Evolutionary conservation across 352 stramenopile genomes (phyloP), one percentile per base, ranked within the genome.

Genomic region (Hyaloperonospora arabidopsidis): DNA sequence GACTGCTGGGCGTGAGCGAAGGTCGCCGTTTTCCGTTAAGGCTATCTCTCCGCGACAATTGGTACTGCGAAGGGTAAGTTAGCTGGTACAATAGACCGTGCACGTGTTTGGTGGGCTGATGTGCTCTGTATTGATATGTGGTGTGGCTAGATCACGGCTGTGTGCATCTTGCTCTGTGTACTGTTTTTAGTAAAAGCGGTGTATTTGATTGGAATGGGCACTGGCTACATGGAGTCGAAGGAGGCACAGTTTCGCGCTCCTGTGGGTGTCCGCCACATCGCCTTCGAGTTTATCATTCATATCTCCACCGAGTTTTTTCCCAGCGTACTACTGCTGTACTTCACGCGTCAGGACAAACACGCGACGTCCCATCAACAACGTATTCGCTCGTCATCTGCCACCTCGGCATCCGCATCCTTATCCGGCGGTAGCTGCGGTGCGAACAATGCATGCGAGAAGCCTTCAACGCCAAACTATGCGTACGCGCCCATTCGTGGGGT

Each of bases 291-390:
- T 29, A 55, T 59, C 21, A 72, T 89, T 45, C 76, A 89, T 57
- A 80, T 89, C 39, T 72, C 52, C 29, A 89, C 78, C 14, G 81
- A 91, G 59, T 89, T 91, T 52, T 49, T 89, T 13, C 81, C 81
- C 0, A 76, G 72, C 36, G 74, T 75, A 22, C 52, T 91, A 44
- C 61, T 91, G 19, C 59, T 89, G 21, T 75, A 78, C 45, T 79
- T 91, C 45, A 91, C 78, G 8, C 77, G 77, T 47, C 70, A 76
- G 29, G 61, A 73, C 32, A 61, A 67, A 25, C 59, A 63, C 11
- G 45, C 54, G n/a, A 57, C 54, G 7, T 29, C 51, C 5, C 51
- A 67, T 19, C 58, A 64, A 5, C 57, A 67, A 45, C 53, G 60
- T 25, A 40, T 64, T 39, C 65, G 57, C 5, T 59, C 68, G 23